Evolutionary conservation across 352 stramenopile genomes (phyloP), one percentile per base, ranked within the genome.

Genomic region (Globisporangium viniferum): DNA sequence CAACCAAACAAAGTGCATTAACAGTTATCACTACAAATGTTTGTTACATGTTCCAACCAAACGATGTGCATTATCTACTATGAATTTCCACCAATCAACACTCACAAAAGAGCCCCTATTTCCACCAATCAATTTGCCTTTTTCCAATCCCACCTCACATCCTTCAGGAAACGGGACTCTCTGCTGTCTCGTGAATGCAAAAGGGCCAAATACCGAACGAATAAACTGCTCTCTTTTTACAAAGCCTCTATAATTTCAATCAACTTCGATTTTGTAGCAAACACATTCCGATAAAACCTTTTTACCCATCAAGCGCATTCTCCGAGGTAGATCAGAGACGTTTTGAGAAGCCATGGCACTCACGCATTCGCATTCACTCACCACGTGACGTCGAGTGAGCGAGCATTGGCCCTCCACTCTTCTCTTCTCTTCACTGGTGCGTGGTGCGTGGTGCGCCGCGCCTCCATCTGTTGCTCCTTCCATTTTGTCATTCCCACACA

Each of bases 301-400:
- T 63, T 12, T 5, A 33, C 3, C 8, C 2, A n/a, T 44, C 39
- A 3, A 36, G 56, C 27, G 0, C 6, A n/a, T 41, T 46, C 29
- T 64, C 15, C 7, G 2, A 64, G 59, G 59, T 57, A 36, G 41
- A 64, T 64, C 41, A 44, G 41, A 18, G 12, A 3, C 3, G 20
- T 22, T 24, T 22, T 51, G 44, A 64, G 41, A 58, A 65, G 33
- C 27, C 41, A 48, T 60, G 62, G 22, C 54, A 53, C 36, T 60
- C 35, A 22, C 31, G 8, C 9, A 24, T 59, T 58, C 31, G 48
- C 61, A 66, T 66, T n/a, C n/a, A n/a, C n/a, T 66, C 61, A 66
- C 41, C 61, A 66, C 41, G 20, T 31, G 12, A 35, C 60, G 15
- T 15, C 29, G 29, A 33, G 29, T 33, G n/a, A 48, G 39, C 39